phyloP scores from a whole-genome alignment of 2,329 filamentous ascomycete genomes.

The Exophiala oligosperma region DNA sequence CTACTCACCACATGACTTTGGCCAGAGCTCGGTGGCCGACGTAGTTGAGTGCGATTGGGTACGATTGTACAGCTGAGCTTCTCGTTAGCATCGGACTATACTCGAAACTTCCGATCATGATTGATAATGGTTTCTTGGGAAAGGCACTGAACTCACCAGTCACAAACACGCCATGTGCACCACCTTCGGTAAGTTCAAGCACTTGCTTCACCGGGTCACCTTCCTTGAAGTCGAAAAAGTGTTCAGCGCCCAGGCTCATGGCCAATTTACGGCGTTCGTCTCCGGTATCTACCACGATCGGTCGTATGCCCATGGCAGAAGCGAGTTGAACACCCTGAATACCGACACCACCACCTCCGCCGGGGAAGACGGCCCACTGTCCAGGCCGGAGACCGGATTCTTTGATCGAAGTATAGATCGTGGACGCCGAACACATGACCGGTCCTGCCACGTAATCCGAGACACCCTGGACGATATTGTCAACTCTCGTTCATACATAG shows the following conservation, averaged over 20 bases:
- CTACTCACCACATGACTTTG: slow-evolving; percentile 50
- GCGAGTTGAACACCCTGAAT: slow-evolving; percentile 59
- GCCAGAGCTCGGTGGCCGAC: slow-evolving; percentile 50
- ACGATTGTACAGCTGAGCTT: slow-evolving; percentile 35
- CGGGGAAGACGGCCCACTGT: slow-evolving; percentile 57
- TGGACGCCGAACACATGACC: slow-evolving; percentile 61
- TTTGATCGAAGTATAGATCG: slow-evolving; percentile 58
- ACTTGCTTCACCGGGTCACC: slow-evolving; percentile 41
- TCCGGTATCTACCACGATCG: slow-evolving; percentile 57
- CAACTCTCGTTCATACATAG: too few relatives aligned
- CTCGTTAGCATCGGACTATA: neutral
- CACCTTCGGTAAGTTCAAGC: slow-evolving; percentile 46
- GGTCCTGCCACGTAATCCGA: slow-evolving; percentile 58
- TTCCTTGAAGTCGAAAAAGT: slow-evolving; percentile 57
- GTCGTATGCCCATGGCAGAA: slow-evolving; percentile 56
- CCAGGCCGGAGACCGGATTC: slow-evolving; percentile 52
- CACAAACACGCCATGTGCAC: slow-evolving; percentile 48
- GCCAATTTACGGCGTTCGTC: slow-evolving; percentile 48
- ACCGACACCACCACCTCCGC: slow-evolving; percentile 57
- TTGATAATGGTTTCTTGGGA: neutral
- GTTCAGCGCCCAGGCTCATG: slow-evolving; percentile 54
- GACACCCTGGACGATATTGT: slow-evolving; percentile 42
- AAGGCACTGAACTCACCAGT: slow-evolving; percentile 30
- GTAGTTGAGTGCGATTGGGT: slow-evolving; percentile 45
- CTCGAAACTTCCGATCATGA: neutral